A percentile compares a stretch with the other conserved stretches of the same genome.
These are phyloP conservation scores for Rhizopogon vulgaris DNA, from an alignment of 768 basidiomycete genomes.

Conservation along the genomic window DNA sequence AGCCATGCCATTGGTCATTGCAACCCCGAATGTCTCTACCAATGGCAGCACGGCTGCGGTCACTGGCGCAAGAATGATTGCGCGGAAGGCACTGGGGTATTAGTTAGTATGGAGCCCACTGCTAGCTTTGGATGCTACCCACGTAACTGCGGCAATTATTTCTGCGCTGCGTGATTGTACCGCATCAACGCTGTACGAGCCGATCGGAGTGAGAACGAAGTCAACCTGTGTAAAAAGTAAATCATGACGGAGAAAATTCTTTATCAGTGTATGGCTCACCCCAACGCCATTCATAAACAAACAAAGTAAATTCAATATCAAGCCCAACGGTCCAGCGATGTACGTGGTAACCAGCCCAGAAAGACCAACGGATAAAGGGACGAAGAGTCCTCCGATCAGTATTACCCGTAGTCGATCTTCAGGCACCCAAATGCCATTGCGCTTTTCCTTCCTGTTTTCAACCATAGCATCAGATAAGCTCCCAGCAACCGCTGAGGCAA, in stretches of 20 bases:
- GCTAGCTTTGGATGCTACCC: slow-evolving; percentile 10
- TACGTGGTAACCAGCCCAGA: slow-evolving; percentile 42
- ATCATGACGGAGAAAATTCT: background rate
- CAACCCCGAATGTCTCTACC: slow-evolving; percentile 43
- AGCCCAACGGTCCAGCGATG: slow-evolving; percentile 39
- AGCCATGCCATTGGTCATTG: slow-evolving; percentile 36
- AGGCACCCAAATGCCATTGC: slow-evolving; percentile 51
- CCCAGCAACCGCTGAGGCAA: slow-evolving; percentile 53
- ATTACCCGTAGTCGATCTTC: slow-evolving; percentile 54
- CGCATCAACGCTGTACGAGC: slow-evolving; percentile 55
- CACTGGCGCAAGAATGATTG: slow-evolving; percentile 35
- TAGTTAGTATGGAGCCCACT: background rate
- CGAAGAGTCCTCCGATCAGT: slow-evolving; percentile 32
- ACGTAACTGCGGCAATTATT: slow-evolving; percentile 48
- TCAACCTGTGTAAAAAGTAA: slow-evolving; percentile 34
- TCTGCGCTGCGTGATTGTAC: slow-evolving; percentile 55
- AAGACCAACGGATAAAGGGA: slow-evolving; percentile 43
- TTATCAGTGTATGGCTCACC: slow-evolving; percentile 28
- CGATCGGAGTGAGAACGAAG: slow-evolving; percentile 44
- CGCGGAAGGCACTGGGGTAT: slow-evolving; percentile 38
- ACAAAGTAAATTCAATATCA: slow-evolving; percentile 24
- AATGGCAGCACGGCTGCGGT: slow-evolving; percentile 46
- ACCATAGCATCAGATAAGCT: slow-evolving; percentile 48
- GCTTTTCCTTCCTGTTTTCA: slow-evolving; percentile 35
- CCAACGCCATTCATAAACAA: slow-evolving; percentile 54